These are phyloP conservation scores for Brassica cretica DNA, from an alignment of 345 rosid genomes.

Conservation along the genomic window DNA sequence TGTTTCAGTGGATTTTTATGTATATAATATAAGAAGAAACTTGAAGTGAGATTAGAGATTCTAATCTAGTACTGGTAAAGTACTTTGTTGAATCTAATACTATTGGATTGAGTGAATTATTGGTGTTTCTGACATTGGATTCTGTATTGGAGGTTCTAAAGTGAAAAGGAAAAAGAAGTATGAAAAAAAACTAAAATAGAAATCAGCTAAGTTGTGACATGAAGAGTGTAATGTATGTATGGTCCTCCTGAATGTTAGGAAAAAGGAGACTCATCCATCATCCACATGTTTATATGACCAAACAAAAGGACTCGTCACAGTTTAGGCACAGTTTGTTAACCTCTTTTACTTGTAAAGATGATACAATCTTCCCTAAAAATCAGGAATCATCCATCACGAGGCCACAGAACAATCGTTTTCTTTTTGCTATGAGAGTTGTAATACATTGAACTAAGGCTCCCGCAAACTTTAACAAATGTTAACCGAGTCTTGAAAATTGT, in stretches of 20 bases:
- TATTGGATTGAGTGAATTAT: constrained; percentile 7
- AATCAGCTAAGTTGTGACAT: constrained; percentile 4
- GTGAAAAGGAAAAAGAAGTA: background rate
- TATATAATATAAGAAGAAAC: constrained; percentile 19
- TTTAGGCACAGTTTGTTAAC: background rate
- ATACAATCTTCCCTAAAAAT: constrained; percentile 19
- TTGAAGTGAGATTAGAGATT: background rate
- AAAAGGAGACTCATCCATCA: constrained; percentile 28
- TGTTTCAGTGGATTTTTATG: background rate
- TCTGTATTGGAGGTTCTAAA: constrained; percentile 16
- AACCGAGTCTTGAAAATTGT: constrained; percentile 17
- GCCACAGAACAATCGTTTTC: constrained; percentile 4
- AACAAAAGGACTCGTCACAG: constrained; percentile 7
- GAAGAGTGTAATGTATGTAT: constrained; percentile 18
- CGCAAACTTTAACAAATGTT: background rate
- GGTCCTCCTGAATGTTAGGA: constrained; percentile 25
- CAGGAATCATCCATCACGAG: constrained; percentile 3
- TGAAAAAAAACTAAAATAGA: background rate
- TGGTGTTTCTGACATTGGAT: constrained; percentile 33
- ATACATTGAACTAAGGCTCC: constrained; percentile 15
- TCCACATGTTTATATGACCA: background rate
- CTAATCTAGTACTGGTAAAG: background rate
- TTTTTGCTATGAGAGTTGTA: constrained; percentile 7
- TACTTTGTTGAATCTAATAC: constrained; percentile 13
- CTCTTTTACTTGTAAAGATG: background rate